Percentiles rank a stretch among this genome's conserved stretches.
Conservation (phyloP, 208 protist species). For the Willaertia magna region DNA sequence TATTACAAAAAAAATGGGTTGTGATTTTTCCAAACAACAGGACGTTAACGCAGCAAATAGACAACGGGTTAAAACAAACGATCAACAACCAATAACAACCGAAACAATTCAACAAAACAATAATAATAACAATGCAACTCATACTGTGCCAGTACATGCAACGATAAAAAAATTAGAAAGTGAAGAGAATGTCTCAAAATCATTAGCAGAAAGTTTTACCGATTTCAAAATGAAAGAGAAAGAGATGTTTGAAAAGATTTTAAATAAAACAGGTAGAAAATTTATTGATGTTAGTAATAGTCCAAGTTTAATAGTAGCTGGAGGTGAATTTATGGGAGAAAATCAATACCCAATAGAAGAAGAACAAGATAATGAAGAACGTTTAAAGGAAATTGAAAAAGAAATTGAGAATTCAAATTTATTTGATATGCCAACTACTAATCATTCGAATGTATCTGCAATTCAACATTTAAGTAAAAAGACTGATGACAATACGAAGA, state of each 20-base stretch:
- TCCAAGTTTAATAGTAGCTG: background rate
- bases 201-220: background rate
- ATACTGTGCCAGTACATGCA: background rate
- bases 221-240: background rate
- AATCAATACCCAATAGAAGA: background rate
- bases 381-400: background rate
- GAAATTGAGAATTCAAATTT: background rate
- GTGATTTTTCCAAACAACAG: background rate
- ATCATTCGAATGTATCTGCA: background rate
- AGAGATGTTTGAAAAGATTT: conserved; percentile 9
- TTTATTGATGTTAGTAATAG: background rate
- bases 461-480: background rate
- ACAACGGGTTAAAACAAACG: background rate
- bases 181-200: background rate
- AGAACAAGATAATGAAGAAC: background rate
- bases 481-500: background rate
- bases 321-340: background rate
- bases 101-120: background rate
- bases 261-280: background rate
- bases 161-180: background rate
- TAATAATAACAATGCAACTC: background rate
- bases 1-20: background rate
- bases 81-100: background rate
- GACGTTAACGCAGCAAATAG: background rate
- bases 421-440: background rate